A percentile compares a stretch with the other conserved stretches of the same genome.
Conservation (phyloP, 805 yeast genomes). For the Wickerhamiella dianesei region DNA sequence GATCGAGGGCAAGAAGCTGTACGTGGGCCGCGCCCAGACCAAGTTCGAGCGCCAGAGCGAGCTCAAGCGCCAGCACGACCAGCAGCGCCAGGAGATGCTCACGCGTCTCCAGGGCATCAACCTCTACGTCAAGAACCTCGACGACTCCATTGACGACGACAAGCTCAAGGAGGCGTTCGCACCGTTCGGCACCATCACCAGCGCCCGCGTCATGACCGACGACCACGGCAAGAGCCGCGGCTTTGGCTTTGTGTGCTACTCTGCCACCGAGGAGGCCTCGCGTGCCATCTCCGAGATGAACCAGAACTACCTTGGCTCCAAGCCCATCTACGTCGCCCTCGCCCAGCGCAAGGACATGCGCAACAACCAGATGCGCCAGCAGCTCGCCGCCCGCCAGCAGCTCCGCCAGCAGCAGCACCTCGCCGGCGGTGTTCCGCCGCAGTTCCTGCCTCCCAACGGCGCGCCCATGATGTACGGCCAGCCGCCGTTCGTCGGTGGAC, state of each 20-base stretch:
- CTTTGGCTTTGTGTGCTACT: conserved; percentile 96
- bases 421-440: conserved; percentile 77
- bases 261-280: conserved; percentile 97
- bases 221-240: conserved; percentile 94
- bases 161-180: conserved; percentile 81
- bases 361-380: conserved; percentile 93
- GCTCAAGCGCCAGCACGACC: conserved; percentile 88
- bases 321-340: conserved; percentile 95
- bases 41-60: conserved; percentile 94
- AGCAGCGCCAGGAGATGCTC: conserved; percentile 78
- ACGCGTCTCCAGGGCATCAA: conserved; percentile 95
- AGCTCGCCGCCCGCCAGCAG: conserved; percentile 95
- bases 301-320: conserved; percentile 87
- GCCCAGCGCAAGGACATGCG: conserved; percentile 98
- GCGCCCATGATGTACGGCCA: conserved; percentile 49
- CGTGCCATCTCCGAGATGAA: conserved; percentile 97
- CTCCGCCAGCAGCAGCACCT: conserved; percentile 92
- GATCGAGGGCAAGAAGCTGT: conserved; percentile 62
- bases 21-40: conserved; percentile 98
- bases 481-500: conserved; percentile 53
- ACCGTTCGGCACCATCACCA: conserved; percentile 87
- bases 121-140: conserved; percentile 92
- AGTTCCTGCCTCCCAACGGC: conserved; percentile 40
- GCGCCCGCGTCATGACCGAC: conserved; percentile 92
- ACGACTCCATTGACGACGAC: conserved; percentile 84